Percentiles rank a stretch among this genome's conserved stretches.
Conservation (phyloP, 352 stramenopile species). For the Pythium insidiosum region DNA sequence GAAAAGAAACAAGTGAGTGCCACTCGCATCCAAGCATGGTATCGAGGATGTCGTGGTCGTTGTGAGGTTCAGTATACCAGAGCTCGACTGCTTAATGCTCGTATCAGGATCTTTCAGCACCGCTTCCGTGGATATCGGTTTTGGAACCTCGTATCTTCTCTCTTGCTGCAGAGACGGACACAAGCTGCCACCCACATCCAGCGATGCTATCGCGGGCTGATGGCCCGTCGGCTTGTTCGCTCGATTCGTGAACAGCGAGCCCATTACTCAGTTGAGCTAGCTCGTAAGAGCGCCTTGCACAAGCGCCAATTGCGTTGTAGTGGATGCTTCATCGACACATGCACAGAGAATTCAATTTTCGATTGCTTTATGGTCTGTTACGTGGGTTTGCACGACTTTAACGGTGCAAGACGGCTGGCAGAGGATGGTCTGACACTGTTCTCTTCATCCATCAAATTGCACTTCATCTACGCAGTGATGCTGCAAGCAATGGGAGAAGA, state of each 20-base stretch:
- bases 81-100: constrained; percentile 4
- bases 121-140: constrained; percentile 19
- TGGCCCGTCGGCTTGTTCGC: constrained; percentile 3
- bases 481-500: constrained; percentile 17
- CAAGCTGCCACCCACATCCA: constrained; percentile 16
- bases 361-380: constrained; percentile 19
- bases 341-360: constrained; percentile 13
- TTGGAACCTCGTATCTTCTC: constrained; percentile 15
- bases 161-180: constrained; percentile 7
- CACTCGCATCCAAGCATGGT: constrained; percentile 19
- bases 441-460: constrained; percentile 11
- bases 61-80: constrained; percentile 7
- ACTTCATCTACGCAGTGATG: constrained; percentile 16
- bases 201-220: constrained; percentile 10
- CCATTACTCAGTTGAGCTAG: constrained; percentile 10
- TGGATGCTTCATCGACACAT: too few relatives aligned
- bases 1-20: constrained; percentile 10
- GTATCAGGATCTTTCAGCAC: constrained; percentile 11
- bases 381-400: constrained; percentile 18
- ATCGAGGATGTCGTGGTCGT: constrained; percentile 8
- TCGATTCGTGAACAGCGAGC: constrained; percentile 6
- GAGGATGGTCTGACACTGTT: constrained; percentile 9
- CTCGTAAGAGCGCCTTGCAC: constrained; percentile 6
- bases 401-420: constrained; percentile 12
- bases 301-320: constrained; percentile 6